Evolutionary conservation across 495 filamentous ascomycete genomes (phyloP).

Genomic region (Xylaria castorea): DNA sequence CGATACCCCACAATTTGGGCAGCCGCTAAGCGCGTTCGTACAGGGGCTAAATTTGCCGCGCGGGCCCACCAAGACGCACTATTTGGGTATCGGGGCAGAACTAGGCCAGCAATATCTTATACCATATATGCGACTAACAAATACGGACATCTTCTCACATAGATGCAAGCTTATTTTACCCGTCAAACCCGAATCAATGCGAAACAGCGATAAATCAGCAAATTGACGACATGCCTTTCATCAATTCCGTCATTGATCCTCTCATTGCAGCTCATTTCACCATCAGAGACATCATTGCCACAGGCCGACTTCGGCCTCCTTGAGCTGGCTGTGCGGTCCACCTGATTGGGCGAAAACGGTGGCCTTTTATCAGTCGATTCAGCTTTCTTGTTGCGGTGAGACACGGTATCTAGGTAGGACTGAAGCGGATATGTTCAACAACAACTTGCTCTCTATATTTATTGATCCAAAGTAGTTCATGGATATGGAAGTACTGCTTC

Average conservation of each 20-base stretch:
- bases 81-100: background rate
- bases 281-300: background rate
- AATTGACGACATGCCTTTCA: slow-evolving; percentile 26
- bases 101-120: background rate
- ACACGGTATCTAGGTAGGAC: background rate
- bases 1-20: background rate
- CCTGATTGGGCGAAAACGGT: slow-evolving; percentile 5
- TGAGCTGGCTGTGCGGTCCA: background rate
- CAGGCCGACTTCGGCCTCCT: slow-evolving; percentile 19
- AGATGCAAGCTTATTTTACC: background rate
- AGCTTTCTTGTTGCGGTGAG: slow-evolving; percentile 22
- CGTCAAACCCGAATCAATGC: background rate
- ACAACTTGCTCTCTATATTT: background rate
- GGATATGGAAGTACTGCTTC: slow-evolving; percentile 16
- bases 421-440: background rate
- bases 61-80: background rate
- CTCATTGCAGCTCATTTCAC: slow-evolving; percentile 18
- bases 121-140: slow-evolving; percentile 10
- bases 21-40: slow-evolving; percentile 2
- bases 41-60: background rate
- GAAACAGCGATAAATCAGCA: slow-evolving; percentile 47
- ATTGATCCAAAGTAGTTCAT: background rate
- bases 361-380: slow-evolving; percentile 7
- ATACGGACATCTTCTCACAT: background rate
- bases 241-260: slow-evolving; percentile 24